Percentiles rank a stretch among this genome's conserved stretches.
Conservation (phyloP, 306 rosid species). For the Acacia melanoxylon region DNA sequence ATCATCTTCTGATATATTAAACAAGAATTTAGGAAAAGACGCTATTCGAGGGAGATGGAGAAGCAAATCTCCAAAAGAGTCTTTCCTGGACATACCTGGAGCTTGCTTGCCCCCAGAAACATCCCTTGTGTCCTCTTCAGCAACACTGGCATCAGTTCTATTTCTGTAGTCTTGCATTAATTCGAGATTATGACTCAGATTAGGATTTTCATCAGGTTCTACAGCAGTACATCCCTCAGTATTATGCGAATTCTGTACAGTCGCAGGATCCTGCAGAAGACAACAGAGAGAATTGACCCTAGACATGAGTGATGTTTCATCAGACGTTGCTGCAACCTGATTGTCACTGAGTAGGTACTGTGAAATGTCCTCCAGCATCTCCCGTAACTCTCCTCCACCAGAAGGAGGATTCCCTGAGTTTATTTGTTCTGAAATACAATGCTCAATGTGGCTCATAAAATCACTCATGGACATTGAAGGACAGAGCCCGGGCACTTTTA, state of each 20-base stretch:
- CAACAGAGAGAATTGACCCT: conserved; percentile 87
- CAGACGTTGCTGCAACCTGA: conserved; percentile 53
- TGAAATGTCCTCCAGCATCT: conserved; percentile 63
- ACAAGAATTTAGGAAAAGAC: conserved; percentile 78
- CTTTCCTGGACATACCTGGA: conserved; percentile 79
- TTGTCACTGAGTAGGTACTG: conserved; percentile 75
- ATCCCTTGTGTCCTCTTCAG: conserved; percentile 47
- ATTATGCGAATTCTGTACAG: conserved; percentile 38
- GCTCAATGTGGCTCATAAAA: conserved; percentile 74
- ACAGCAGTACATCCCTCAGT: conserved; percentile 29
- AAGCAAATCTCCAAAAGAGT: conserved; percentile 72
- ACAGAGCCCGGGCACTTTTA: conserved; percentile 63
- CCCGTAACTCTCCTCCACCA: conserved; percentile 51
- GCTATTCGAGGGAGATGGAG: conserved; percentile 79
- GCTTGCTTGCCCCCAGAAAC: conserved; percentile 46
- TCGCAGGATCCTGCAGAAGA: conserved; percentile 72
- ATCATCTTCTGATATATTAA: conserved; percentile 70
- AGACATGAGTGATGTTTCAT: conserved; percentile 79
- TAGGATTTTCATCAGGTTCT: conserved; percentile 30
- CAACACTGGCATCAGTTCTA: conserved; percentile 37
- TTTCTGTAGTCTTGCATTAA: conserved; percentile 4
- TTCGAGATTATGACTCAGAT: not conserved
- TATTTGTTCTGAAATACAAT: conserved; percentile 70
- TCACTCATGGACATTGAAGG: conserved; percentile 80
- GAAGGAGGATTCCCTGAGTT: conserved; percentile 52